Conservation (phyloP, 2,329 filamentous ascomycete genomes). For the Teratosphaeria viscida region DNA sequence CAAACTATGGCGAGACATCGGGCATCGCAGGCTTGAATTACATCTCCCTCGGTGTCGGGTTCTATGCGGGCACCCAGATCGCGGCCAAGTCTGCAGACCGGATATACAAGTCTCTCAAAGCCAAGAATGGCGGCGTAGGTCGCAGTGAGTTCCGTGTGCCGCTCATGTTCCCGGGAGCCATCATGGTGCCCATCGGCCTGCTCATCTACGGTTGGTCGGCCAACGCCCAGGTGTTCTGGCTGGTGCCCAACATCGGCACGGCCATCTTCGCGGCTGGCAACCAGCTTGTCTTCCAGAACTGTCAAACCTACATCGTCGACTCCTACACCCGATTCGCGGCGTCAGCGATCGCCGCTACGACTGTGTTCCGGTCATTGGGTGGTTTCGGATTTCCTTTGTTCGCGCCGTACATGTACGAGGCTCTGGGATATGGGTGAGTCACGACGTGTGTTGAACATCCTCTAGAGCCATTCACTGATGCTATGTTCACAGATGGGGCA, state of each 20-base stretch:
- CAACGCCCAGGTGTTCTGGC: constrained; percentile 44
- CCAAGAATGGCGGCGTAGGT: constrained; percentile 28
- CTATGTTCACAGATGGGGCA: constrained; percentile 31
- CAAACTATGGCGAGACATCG: constrained; percentile 14
- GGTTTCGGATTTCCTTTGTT: constrained; percentile 53
- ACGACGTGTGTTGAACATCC: constrained; percentile 8
- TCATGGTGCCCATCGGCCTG: constrained; percentile 45
- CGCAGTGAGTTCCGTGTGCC: constrained; percentile 37
- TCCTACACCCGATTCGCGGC: constrained; percentile 39
- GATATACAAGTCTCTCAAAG: constrained; percentile 28
- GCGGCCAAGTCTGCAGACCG: constrained; percentile 27
- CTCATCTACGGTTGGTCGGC: constrained; percentile 52
- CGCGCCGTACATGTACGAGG: constrained; percentile 41
- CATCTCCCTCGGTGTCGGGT: constrained; percentile 49
- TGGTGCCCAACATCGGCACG: constrained; percentile 51
- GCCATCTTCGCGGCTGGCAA: constrained; percentile 45
- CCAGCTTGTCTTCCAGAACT: constrained; percentile 47
- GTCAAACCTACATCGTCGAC: constrained; percentile 54
- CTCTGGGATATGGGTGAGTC: constrained; percentile 30
- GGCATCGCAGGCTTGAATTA: constrained; percentile 29
- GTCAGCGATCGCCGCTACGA: constrained; percentile 43
- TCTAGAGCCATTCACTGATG: neutral
- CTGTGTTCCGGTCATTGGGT: constrained; percentile 44
- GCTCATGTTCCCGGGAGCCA: constrained; percentile 44
- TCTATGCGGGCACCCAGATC: constrained; percentile 42